phyloP scores from a whole-genome alignment of 306 rosid genomes.

The Sindora glabra region DNA sequence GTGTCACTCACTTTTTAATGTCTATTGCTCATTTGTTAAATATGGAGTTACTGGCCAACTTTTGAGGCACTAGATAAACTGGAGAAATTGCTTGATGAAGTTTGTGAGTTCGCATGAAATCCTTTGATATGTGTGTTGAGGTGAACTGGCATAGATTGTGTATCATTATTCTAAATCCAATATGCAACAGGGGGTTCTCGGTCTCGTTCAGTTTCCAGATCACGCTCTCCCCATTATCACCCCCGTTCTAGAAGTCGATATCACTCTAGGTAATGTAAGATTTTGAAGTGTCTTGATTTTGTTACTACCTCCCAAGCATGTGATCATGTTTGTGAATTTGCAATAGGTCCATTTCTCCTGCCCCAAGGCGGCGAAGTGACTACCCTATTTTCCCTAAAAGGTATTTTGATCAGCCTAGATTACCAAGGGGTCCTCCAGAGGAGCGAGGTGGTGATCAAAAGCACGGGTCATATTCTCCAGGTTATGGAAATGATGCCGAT shows the following conservation, averaged over 20 bases:
- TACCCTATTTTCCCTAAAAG: no score
- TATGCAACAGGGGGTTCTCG: constrained; percentile 60
- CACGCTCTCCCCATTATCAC: constrained; percentile 70
- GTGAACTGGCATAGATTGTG: neutral
- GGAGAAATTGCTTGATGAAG: neutral
- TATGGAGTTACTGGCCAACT: neutral
- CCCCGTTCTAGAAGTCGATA: constrained; percentile 74
- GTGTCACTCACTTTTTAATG: neutral
- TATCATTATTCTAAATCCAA: constrained; percentile 5
- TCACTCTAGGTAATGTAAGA: constrained; percentile 61
- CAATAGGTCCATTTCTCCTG: constrained; percentile 77
- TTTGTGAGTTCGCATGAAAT: neutral
- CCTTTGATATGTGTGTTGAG: neutral
- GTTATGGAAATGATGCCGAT: no score
- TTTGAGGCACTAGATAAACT: neutral
- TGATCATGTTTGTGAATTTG: constrained; percentile 7
- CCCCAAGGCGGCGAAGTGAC: constrained; percentile 49
- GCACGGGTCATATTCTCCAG: no score
- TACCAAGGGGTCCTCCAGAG: no score
- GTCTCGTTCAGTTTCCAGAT: constrained; percentile 75
- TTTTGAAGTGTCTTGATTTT: neutral
- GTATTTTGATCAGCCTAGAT: no score
- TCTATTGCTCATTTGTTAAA: neutral
- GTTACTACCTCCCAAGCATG: neutral
- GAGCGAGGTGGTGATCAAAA: no score